Conservation (phyloP, 2,329 filamentous ascomycete species). For the Huntiella moniliformis region DNA sequence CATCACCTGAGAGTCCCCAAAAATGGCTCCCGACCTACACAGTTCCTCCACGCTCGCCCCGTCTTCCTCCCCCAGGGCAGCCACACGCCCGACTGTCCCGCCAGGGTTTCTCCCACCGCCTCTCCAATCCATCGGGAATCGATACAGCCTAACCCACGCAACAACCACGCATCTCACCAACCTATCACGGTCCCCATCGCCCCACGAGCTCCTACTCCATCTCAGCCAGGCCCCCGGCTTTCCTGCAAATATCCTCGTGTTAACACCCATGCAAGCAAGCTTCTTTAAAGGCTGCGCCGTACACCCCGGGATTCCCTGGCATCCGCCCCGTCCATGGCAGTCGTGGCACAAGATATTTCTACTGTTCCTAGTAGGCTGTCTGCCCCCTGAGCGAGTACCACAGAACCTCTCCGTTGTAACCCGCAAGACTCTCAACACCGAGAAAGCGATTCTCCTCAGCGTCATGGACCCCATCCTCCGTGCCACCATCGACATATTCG, state of each 20-base stretch:
- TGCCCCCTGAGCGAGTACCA: constrained; percentile 42
- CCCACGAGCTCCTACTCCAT: constrained; percentile 20
- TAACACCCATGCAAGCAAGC: constrained; percentile 17
- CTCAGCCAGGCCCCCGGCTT: constrained; percentile 23
- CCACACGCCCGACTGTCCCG: too few relatives aligned
- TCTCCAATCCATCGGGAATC: constrained; percentile 3
- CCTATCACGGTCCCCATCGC: constrained; percentile 10
- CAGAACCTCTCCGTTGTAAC: constrained; percentile 23
- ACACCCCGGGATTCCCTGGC: constrained; percentile 22
- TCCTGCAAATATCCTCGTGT: constrained; percentile 5
- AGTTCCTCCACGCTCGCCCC: too few relatives aligned
- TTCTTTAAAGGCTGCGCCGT: constrained; percentile 21
- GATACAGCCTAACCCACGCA: neutral
- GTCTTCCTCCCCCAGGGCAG: too few relatives aligned
- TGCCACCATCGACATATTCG: constrained; percentile 22
- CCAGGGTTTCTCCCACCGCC: neutral
- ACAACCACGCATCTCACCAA: neutral
- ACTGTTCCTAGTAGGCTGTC: constrained; percentile 42
- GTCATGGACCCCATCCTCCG: constrained; percentile 20
- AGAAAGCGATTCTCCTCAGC: constrained; percentile 18
- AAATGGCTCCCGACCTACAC: too few relatives aligned
- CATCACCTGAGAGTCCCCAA: too few relatives aligned
- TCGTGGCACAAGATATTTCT: constrained; percentile 55
- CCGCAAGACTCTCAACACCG: constrained; percentile 11
- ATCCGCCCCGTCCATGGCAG: constrained; percentile 16